Percentiles rank a stretch among this genome's conserved stretches.
These are phyloP conservation scores for Arachnopeziza araneosa DNA, from an alignment of 2,329 filamentous ascomycete genomes.

Conservation along the genomic window DNA sequence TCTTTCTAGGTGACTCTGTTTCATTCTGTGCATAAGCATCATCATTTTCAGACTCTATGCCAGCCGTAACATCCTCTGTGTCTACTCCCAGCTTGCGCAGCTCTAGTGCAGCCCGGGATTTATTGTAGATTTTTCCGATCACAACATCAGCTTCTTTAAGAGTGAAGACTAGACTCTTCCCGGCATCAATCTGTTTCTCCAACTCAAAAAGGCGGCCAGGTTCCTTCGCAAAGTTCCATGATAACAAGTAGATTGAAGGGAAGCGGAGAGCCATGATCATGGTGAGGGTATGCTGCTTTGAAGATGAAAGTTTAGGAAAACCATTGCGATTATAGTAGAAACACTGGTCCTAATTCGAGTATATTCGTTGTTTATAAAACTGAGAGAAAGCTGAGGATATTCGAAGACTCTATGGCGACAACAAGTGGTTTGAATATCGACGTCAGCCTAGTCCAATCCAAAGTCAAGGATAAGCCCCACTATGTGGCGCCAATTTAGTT, in stretches of 20 bases:
- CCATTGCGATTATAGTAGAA: neutral
- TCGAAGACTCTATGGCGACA: too few species aligned
- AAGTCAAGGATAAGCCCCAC: neutral
- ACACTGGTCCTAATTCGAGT: neutral
- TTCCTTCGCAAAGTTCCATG: slow-evolving; percentile 10
- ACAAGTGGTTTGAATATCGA: too few species aligned
- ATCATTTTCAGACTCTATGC: slow-evolving; percentile 9
- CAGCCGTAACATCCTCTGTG: slow-evolving; percentile 13
- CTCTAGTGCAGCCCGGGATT: slow-evolving; percentile 70
- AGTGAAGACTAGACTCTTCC: slow-evolving; percentile 57
- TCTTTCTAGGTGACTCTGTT: slow-evolving; percentile 33
- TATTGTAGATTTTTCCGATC: slow-evolving; percentile 65
- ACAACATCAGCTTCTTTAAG: slow-evolving; percentile 67
- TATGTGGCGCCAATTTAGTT: neutral
- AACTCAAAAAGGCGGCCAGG: slow-evolving; percentile 50
- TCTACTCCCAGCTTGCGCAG: slow-evolving; percentile 60
- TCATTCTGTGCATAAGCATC: slow-evolving; percentile 16
- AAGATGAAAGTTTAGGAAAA: neutral
- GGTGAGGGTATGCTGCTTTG: neutral
- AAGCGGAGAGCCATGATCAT: slow-evolving; percentile 19
- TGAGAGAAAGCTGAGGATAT: neutral
- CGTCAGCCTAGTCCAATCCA: too few species aligned
- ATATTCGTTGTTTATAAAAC: neutral
- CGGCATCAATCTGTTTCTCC: slow-evolving; percentile 51
- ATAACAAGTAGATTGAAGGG: slow-evolving; percentile 59